Conservation (phyloP, 768 basidiomycete genomes). For the Agaricus bisporus region DNA sequence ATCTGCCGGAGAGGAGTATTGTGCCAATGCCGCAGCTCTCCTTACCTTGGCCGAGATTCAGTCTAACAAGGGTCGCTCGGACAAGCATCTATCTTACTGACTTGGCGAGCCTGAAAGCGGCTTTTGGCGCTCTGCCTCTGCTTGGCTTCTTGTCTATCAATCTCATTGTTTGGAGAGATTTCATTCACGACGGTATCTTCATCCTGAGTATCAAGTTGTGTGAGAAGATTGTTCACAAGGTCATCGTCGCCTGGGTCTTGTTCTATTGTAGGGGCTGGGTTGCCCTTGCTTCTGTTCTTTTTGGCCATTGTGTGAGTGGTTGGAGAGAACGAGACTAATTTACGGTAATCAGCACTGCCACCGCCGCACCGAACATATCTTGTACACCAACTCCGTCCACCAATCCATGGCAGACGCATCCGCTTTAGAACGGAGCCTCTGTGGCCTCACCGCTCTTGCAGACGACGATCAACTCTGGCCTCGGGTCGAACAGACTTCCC, state of each 20-base stretch:
- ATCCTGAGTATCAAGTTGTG: slow-evolving; percentile 67
- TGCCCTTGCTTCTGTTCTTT: slow-evolving; percentile 43
- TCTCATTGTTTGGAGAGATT: slow-evolving; percentile 33
- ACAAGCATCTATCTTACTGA: slow-evolving; percentile 19
- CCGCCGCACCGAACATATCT: no score
- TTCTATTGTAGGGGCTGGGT: slow-evolving; percentile 28
- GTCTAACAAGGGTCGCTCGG: neutral
- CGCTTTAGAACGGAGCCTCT: slow-evolving; percentile 28
- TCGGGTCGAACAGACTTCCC: slow-evolving; percentile 44
- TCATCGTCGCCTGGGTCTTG: slow-evolving; percentile 42
- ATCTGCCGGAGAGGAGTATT: slow-evolving; percentile 45
- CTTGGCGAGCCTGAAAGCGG: slow-evolving; percentile 71
- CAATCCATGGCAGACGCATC: slow-evolving; percentile 22
- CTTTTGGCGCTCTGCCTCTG: slow-evolving; percentile 53
- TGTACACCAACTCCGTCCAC: neutral
- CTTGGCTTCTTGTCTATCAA: slow-evolving; percentile 20
- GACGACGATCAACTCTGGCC: slow-evolving; percentile 40
- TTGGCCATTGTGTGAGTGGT: slow-evolving; percentile 38
- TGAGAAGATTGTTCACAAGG: slow-evolving; percentile 70
- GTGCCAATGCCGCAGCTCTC: slow-evolving; percentile 61
- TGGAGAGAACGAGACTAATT: neutral
- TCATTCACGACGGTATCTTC: slow-evolving; percentile 42
- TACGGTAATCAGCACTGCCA: neutral
- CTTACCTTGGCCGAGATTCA: slow-evolving; percentile 43
- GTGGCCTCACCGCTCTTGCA: slow-evolving; percentile 25